Base-by-base conservation (phyloP, 805 yeast genomes). In the Saccharomycopsis schoenii region DNA sequence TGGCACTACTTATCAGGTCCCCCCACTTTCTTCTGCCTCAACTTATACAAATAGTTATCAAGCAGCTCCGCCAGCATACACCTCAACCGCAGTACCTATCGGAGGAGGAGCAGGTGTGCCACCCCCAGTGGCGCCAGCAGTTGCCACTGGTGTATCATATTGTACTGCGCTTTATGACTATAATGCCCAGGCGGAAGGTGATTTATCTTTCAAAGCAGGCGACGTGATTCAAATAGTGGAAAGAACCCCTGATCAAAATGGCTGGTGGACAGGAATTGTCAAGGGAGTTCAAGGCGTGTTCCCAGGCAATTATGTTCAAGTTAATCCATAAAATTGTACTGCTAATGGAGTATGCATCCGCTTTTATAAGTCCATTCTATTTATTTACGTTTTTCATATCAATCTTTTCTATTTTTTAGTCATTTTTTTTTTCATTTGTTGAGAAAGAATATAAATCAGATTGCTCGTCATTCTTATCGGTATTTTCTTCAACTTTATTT, bases 251-350 rank as follows among this genome's bases (percentile, higher is more conserved):
- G 97, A 91, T 71, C 80, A 85, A 59, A 90, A 89, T 68, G 99
- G 96, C 5, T 94, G 99, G 99, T 94, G 99, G 99, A 90, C 97
- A 0, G 99, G 99, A 14, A 75, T 79, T 47, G 76, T 81, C 64
- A 89, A 90, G 67, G 97, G 97, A 9, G 86, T 79, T 62, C 85
- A 86, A 62, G 99, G 99, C 62, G 87, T 85, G 11, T 94, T 96
- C 77, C 99, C 99, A 5, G 99, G 97, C 10, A 94, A 93, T 71
- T 94, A 94, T 69, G 99, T 94, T 34, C 93, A 88, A 71, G 72
- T 89, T 66, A 83, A 83, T 67, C 72, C 68, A 65, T 64, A 58
- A 61, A 21, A n/a, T 36, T 3, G 39, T 10, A 29, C 6, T 29
- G 34, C 34, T 29, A 29, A 29, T 29, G 6, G 6, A 29, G 34